Conservation (phyloP, 2,329 filamentous ascomycete genomes). For the Ophiocordyceps sinensis region DNA sequence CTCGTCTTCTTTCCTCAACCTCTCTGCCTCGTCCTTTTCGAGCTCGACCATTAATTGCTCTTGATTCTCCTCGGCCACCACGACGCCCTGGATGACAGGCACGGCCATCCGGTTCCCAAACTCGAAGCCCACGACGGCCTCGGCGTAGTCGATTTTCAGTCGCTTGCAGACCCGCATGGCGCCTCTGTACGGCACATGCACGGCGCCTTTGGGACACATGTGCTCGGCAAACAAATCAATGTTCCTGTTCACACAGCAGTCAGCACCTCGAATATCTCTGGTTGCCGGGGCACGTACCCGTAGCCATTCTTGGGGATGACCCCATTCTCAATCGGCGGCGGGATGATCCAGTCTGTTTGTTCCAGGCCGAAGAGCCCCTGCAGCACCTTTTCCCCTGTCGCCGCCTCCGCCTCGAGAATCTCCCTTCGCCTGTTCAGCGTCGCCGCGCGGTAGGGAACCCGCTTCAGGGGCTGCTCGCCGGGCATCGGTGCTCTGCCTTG, state of each 20-base stretch:
- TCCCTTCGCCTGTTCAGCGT: slow-evolving; percentile 78
- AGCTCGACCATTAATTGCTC: slow-evolving; percentile 64
- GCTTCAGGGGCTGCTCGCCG: slow-evolving; percentile 66
- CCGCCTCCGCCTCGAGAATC: slow-evolving; percentile 69
- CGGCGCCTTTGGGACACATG: slow-evolving; percentile 76
- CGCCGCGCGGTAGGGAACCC: slow-evolving; percentile 79
- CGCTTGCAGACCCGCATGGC: slow-evolving; percentile 70
- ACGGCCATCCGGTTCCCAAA: slow-evolving; percentile 92
- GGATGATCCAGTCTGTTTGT: slow-evolving; percentile 94
- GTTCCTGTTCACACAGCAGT: slow-evolving; percentile 33
- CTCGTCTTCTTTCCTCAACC: slow-evolving; percentile 63
- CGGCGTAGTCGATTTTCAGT: slow-evolving; percentile 75
- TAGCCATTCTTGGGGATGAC: slow-evolving; percentile 88
- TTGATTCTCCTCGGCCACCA: slow-evolving; percentile 70
- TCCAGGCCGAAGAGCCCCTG: slow-evolving; percentile 74
- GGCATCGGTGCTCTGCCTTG: slow-evolving; percentile 66
- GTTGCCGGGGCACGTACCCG: slow-evolving; percentile 30
- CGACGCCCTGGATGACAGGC: slow-evolving; percentile 79
- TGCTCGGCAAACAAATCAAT: slow-evolving; percentile 90
- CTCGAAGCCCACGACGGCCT: slow-evolving; percentile 92
- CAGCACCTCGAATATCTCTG: slow-evolving; percentile 4
- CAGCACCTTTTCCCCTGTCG: slow-evolving; percentile 67
- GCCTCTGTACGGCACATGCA: slow-evolving; percentile 69
- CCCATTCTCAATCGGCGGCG: slow-evolving; percentile 69
- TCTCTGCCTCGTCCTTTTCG: slow-evolving; percentile 61